These are phyloP conservation scores for Solanum aculeatissimum DNA, from an alignment of 305 asterid genomes.

Conservation along the genomic window DNA sequence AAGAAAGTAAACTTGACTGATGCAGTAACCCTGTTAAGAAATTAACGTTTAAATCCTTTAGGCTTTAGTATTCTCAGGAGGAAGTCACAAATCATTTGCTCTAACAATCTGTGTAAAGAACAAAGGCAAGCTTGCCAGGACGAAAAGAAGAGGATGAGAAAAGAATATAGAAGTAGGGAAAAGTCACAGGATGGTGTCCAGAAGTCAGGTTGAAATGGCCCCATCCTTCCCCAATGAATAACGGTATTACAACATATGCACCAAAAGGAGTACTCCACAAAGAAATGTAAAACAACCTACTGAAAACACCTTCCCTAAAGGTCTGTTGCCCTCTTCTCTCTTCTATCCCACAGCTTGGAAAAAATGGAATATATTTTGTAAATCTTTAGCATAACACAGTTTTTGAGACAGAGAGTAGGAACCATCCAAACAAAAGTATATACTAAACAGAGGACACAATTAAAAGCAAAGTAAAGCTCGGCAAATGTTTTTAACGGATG, in stretches of 20 bases:
- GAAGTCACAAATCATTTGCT: background rate
- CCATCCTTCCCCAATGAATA: background rate
- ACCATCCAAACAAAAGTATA: background rate
- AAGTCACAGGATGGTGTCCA: background rate
- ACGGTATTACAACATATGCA: background rate
- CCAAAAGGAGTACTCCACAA: background rate
- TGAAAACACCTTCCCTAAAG: background rate
- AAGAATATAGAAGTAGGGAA: background rate
- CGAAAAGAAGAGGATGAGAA: background rate
- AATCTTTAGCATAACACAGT: background rate
- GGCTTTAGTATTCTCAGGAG: background rate
- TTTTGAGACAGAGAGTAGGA: background rate
- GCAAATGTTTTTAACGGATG: background rate
- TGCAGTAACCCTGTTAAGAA: background rate
- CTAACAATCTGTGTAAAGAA: background rate
- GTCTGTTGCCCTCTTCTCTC: background rate
- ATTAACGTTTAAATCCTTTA: background rate
- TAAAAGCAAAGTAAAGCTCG: background rate
- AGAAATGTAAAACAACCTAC: background rate
- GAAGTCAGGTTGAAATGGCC: background rate
- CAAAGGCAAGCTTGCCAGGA: background rate
- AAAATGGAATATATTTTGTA: background rate
- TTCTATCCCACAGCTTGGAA: background rate
- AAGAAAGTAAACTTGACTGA: background rate
- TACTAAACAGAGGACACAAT: background rate